Evolutionary conservation across 495 filamentous ascomycete genomes (phyloP), one percentile per base, ranked within the genome.

Genomic region (Aspergillus biplanus): DNA sequence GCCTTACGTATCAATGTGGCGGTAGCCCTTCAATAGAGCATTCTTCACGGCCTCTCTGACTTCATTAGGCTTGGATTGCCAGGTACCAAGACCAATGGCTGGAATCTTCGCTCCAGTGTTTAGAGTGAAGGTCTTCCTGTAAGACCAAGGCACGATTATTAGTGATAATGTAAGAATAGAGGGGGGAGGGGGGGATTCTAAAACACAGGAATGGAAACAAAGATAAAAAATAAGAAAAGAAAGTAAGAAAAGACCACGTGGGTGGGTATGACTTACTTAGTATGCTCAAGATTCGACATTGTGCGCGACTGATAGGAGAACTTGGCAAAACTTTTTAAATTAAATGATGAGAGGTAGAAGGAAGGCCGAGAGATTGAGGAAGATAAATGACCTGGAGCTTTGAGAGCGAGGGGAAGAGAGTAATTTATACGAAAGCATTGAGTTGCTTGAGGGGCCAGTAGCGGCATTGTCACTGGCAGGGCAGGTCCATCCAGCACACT

Each of bases 91-190:
- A 63, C 92, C 92, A 63, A 94, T 76, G 59, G 88, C 89, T 27
- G 92, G 92, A 66, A 96, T 93, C 75, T 87, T 85, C 73, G 77
- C 85, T 34, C 91, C 90, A 31, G 90, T 91, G 80, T 93, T 92
- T 67, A 94, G 89, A 69, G 86, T 90, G 78, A 83, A 90, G 33
- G 83, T 86, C 75, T 89, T 87, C 65, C 80, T 82, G 52, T 49
- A 32, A 47, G 33, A 16, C 33, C n/a, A 18, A 34, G 27, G 9
- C 6, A 13, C 9, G 21, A 16, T 21, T 16, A 16, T 50, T 50
- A 50, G 47, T 21, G 12, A 21, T 16, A 31, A 31, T 50, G 16
- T 50, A 50, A 9, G 9, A 31, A 50, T 6, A 46, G 21, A 21
- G n/a, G 15, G 27, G 15, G 33, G 21, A 52, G 13, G n/a, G 15